Evolutionary conservation across 495 filamentous ascomycete genomes (phyloP), one percentile per base, ranked within the genome.

Genomic region (Halenospora varia): DNA sequence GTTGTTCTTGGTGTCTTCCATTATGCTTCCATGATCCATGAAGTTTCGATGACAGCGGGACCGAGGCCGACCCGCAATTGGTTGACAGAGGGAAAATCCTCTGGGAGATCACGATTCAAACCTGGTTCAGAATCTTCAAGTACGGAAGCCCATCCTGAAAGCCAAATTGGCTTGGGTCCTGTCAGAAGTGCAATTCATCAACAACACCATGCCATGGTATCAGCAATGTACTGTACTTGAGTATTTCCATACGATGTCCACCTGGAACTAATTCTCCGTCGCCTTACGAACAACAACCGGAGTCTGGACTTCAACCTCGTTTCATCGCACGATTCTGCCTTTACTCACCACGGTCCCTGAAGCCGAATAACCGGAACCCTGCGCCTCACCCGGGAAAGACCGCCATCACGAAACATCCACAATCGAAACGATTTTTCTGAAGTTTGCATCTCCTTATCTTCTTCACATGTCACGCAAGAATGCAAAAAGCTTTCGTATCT

Each of bases 1-100:
- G 22, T 45, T 45, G 26, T 55, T 60, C 57, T 60, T 60, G 44
- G 57, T 53, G 57, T 60, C 51, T 60, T 60, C 57, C 45, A 60
- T 60, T 0, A 45, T 25, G 24, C 57, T 60, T 60, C 57, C 51
- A 60, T 60, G 22, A 35, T 6, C 29, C 29, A 6, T 35, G 6
- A 6, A 35, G n/a, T 35, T 35, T 6, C 13, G 29, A 13, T 13
- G 29, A 6, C 29, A 4, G 13, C 4, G 29, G 6, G 13, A 35
- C 4, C 6, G 13, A 6, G 29, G 29, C 29, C 29, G 13, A 6
- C 29, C 29, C 13, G 29, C 29, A 35, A 35, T 35, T 35, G 29
- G 29, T 13, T 35, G 29, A 4, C 29, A 35, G 29, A 35, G 29
- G 29, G 29, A 35, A 35, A 35, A 35, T 35, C 29, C 29, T 35